Evolutionary conservation across 768 basidiomycete species (phyloP).

Genomic region (Tylopilus vinaceipallidus): DNA sequence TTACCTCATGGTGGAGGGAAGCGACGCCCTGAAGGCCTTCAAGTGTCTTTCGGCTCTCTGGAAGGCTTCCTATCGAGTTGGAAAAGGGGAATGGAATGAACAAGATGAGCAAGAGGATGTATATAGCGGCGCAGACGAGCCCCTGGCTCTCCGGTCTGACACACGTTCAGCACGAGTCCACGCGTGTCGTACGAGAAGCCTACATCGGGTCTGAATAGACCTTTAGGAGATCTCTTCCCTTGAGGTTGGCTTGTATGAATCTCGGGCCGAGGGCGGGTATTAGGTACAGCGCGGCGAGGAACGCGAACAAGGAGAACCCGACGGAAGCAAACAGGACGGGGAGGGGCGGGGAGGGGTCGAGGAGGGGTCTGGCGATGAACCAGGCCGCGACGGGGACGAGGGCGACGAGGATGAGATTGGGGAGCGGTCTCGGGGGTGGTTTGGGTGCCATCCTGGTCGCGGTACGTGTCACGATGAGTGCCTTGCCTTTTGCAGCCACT

Average conservation of each 20-base stretch:
- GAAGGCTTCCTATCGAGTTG: conserved; percentile 52
- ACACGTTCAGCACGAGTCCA: background rate
- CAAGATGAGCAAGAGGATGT: conserved; percentile 81
- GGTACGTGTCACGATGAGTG: background rate
- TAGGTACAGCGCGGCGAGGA: conserved; percentile 70
- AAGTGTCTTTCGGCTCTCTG: conserved; percentile 39
- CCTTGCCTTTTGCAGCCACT: conserved; percentile 16
- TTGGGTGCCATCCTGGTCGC: conserved; percentile 24
- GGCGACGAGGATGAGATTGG: conserved; percentile 50
- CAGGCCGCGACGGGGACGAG: conserved; percentile 68
- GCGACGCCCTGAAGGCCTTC: conserved; percentile 49
- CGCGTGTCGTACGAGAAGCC: conserved; percentile 21
- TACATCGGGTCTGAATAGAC: conserved; percentile 70
- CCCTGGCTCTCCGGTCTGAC: conserved; percentile 93
- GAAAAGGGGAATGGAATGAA: conserved; percentile 98
- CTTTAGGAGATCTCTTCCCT: conserved; percentile 87
- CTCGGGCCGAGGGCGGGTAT: conserved; percentile 81
- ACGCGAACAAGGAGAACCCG: conserved; percentile 83
- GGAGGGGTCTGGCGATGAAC: conserved; percentile 70
- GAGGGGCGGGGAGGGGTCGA: conserved; percentile 65
- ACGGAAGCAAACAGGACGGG: conserved; percentile 75
- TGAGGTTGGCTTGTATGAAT: conserved; percentile 79
- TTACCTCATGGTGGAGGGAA: conserved; percentile 71
- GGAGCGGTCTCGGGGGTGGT: conserved; percentile 46
- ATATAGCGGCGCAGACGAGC: conserved; percentile 85